phyloP scores from a whole-genome alignment of 2,329 filamentous ascomycete species.

The Penicillium sp. region DNA sequence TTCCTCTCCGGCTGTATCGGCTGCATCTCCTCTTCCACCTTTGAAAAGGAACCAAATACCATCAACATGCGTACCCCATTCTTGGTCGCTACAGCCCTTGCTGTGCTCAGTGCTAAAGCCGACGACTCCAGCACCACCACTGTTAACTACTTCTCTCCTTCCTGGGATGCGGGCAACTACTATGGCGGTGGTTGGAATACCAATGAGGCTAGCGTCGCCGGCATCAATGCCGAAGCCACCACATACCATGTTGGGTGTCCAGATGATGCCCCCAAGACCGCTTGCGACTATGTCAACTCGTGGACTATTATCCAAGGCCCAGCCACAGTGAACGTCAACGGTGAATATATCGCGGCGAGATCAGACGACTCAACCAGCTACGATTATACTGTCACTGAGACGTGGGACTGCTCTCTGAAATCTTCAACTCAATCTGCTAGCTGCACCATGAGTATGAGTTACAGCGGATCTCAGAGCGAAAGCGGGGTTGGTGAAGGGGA shows the following conservation, averaged over 20 bases:
- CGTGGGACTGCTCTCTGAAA: background rate
- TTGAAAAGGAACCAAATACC: no score
- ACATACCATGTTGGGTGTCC: slow-evolving; percentile 5
- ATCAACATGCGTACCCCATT: no score
- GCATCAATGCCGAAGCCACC: slow-evolving; percentile 1
- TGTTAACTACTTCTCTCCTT: no score
- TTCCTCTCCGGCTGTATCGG: no score
- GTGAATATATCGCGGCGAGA: background rate
- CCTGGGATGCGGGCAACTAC: no score
- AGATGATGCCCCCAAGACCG: slow-evolving; percentile 1
- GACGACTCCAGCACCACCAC: no score
- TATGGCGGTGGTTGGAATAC: no score
- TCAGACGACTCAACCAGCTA: background rate
- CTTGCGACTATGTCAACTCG: background rate
- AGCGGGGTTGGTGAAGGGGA: no score
- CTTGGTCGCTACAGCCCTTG: no score
- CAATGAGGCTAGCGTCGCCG: slow-evolving; percentile 6
- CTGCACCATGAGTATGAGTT: background rate
- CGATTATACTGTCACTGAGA: no score
- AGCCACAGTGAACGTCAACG: background rate
- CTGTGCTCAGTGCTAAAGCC: no score
- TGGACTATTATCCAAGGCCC: slow-evolving; percentile 5
- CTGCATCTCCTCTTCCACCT: no score
- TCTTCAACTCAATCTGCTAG: background rate
- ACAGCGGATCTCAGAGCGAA: background rate